Evolutionary conservation across 1,284 basidiomycete genomes (phyloP).

Genomic region (Ustilago nuda): DNA sequence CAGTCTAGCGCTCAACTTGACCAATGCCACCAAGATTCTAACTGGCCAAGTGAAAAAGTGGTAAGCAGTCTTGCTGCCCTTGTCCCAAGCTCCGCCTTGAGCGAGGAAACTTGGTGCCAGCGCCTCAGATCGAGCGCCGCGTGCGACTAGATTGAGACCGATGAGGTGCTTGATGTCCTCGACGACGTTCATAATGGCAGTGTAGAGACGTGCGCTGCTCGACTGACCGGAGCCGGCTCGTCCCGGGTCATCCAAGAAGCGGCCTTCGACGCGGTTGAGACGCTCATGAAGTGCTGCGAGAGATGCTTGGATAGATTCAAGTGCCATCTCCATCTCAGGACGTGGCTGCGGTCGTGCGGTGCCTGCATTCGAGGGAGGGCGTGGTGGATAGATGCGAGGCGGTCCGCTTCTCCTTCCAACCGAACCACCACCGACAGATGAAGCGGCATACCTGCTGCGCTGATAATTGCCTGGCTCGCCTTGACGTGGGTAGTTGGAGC

Average conservation of each 20-base stretch:
- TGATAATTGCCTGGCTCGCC: constrained; percentile 30
- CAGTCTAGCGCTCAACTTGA: constrained; percentile 57
- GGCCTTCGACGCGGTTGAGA: constrained; percentile 71
- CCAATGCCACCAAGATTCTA: constrained; percentile 39
- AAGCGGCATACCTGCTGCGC: constrained; percentile 53
- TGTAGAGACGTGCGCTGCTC: constrained; percentile 23
- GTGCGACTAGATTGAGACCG: constrained; percentile 23
- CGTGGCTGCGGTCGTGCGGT: constrained; percentile 26
- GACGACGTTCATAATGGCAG: constrained; percentile 38
- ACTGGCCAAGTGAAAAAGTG: constrained; percentile 43
- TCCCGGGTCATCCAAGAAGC: constrained; percentile 30
- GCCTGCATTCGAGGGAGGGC: constrained; percentile 41
- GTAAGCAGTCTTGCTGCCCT: constrained; percentile 29
- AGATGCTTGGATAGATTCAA: constrained; percentile 87
- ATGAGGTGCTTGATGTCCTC: constrained; percentile 41
- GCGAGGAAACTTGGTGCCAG: constrained; percentile 49
- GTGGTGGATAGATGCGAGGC: constrained; percentile 24
- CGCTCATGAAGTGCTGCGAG: constrained; percentile 89
- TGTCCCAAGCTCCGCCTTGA: constrained; percentile 16
- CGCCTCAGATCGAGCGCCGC: constrained; percentile 32
- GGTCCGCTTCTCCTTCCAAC: constrained; percentile 32
- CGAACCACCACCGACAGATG: constrained; percentile 59
- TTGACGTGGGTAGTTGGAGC: constrained; percentile 39
- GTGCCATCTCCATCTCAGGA: constrained; percentile 64
- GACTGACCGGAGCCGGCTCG: constrained; percentile 15